Base-by-base conservation (phyloP, 2,329 filamentous ascomycete genomes). In the Cercospora zeae-maydis region DNA sequence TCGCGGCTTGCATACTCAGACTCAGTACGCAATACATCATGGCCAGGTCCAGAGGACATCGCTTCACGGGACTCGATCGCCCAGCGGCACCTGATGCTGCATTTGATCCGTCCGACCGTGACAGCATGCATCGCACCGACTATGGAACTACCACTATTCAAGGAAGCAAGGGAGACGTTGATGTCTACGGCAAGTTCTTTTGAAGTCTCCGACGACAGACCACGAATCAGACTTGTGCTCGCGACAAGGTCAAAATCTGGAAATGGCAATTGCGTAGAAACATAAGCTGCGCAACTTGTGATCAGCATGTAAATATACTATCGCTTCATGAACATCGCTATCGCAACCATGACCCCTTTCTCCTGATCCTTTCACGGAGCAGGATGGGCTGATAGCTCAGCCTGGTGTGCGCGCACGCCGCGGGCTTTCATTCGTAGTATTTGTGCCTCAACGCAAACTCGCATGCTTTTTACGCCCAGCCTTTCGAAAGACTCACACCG, bases 61-160 rank as follows among this genome's bases (percentile, higher is more conserved):
- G 83, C 5, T 93, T 93, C 72, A 83, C 86, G 71, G 88, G 85
- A 3, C 77, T 92, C 3, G 89, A 92, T 72, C 81, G 79, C 6
- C 87, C 82, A 1, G 54, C 54, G 5, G 61, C 61, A 27, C 63
- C 65, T 24, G 61, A 58, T 42, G 63, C 63, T 13, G 59, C 63
- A 4, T 66, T 66, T 33, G 62, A 62, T 30, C 62, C 62, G 9
- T 55, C 53, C 10, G 64, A 66, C 14, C 56, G 62, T 5, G 45
- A 42, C 16, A 66, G 64, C 34, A 47, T 63, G 3, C 42, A 63
- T 45, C 57, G 59, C 31, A 37, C 58, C 2, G 58, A 58, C 16
- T 53, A 59, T 59, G 52, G 57, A 6, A 59, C 61, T 51, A 31
- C 61, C 39, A 30, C 49, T 27, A 33, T 51, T n/a, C 34, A 51